Evolutionary conservation across 768 basidiomycete genomes (phyloP), one percentile per base, ranked within the genome.

Genomic region (Omphalotus guepiniiformis): DNA sequence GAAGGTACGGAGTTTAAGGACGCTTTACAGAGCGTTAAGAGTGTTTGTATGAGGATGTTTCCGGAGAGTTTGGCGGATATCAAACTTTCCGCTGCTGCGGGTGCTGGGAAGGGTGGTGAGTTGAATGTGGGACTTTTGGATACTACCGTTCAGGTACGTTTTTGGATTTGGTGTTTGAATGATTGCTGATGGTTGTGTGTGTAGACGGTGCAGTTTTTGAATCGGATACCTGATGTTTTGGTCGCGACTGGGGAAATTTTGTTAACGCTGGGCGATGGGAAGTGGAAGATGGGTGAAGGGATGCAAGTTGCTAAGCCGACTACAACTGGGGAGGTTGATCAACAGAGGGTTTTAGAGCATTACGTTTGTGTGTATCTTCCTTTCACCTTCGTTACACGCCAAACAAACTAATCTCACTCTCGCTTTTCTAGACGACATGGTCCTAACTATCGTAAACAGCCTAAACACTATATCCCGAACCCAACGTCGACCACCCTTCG

Each of bases 271-370:
- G 90, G 90, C 0, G 89, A 93, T 50, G 90, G 90, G 8, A 92
- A 92, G 54, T 92, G 90, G 90, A 88, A 80, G 64, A 92, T 93
- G 89, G 90, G 90, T 3, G 88, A 88, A 51, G 88, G 88, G 4
- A 73, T 87, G 18, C 73, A 75, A 55, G 79, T 85, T 5, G 78
- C 76, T 8, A 80, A 78, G 54, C 60, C 58, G 2, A 52, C 63
- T 6, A 77, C 78, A 46, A 53, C 67, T 1, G 70, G 68, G 3
- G 83, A 80, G 25, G 71, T 71, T 8, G 82, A 82, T 47, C 81
- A 84, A 55, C 66, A 64, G 30, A 66, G 73, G 15, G 71, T 92
- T 9, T 65, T 90, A 19, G 85, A 91, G 57, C 88, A 91, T 61
- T 93, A 79, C 56, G 68, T 81, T 7, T 80, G 89, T 89, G 50